Percentiles rank a stretch among this genome's conserved stretches.
These are phyloP conservation scores for Acanthamoeba triangularis DNA, from an alignment of 208 protist genomes.

Conservation along the genomic window DNA sequence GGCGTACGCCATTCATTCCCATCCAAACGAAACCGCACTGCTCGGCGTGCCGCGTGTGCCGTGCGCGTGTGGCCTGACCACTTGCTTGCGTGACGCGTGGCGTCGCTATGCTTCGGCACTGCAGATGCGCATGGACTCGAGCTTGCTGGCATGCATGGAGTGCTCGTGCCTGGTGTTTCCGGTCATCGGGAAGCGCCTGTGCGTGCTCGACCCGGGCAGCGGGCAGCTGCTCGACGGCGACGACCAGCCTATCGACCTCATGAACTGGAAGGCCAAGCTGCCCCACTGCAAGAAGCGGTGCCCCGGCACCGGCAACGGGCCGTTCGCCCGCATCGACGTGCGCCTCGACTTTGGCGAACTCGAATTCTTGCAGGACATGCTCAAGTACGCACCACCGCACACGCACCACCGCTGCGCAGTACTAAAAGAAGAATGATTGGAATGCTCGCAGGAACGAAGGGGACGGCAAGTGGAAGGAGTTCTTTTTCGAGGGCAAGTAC, in stretches of 20 bases:
- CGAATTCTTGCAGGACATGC: not conserved
- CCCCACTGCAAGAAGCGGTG: not conserved
- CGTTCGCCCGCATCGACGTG: not conserved
- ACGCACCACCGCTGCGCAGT: not conserved
- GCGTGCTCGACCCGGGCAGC: not conserved
- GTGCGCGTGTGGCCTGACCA: too few species aligned
- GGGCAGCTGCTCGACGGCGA: not conserved
- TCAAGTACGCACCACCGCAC: not conserved
- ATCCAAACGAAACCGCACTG: not conserved
- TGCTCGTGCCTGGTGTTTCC: not conserved
- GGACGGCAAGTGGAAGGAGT: not conserved
- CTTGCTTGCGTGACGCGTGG: not conserved
- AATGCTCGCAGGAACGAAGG: not conserved
- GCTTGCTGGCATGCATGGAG: not conserved
- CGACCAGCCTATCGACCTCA: not conserved
- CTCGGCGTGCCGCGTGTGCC: too few species aligned
- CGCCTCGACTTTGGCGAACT: conserved; percentile 14
- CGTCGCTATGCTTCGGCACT: not conserved
- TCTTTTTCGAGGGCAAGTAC: conserved; percentile 11
- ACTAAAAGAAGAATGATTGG: too few species aligned
- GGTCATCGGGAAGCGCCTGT: not conserved
- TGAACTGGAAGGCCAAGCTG: not conserved
- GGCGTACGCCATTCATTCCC: not conserved
- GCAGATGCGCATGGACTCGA: conserved; percentile 12
- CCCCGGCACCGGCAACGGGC: not conserved